phyloP scores from a whole-genome alignment of 2,329 filamentous ascomycete genomes.

The Lachnellula hyalina region DNA sequence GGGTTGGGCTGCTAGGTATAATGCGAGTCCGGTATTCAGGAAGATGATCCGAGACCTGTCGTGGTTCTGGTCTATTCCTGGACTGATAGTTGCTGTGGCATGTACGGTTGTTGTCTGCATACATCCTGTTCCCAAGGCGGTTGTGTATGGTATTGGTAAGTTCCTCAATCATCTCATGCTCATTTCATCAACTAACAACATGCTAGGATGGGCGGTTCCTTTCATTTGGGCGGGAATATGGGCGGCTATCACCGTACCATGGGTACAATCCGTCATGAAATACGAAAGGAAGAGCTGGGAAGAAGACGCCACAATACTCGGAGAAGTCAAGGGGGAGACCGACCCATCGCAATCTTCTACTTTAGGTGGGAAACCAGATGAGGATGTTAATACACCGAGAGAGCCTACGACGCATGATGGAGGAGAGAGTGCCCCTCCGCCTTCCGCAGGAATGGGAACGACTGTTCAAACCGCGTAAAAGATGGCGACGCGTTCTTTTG shows the following conservation, averaged over 20 bases:
- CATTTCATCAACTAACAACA: not conserved
- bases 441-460: no score
- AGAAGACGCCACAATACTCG: conserved; percentile 1
- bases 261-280: conserved; percentile 14
- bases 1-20: conserved; percentile 38
- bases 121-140: conserved; percentile 10
- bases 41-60: conserved; percentile 38
- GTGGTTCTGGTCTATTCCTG: conserved; percentile 38
- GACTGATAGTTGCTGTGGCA: conserved; percentile 33
- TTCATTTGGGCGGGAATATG: conserved; percentile 21
- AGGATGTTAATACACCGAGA: no score
- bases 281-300: conserved; percentile 14
- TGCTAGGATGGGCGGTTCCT: conserved; percentile 18
- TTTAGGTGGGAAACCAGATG: no score
- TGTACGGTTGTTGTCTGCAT: conserved; percentile 29
- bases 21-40: conserved; percentile 38
- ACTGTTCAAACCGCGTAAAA: no score
- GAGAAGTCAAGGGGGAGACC: not conserved
- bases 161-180: not conserved
- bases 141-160: conserved; percentile 20
- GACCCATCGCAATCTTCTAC: not conserved
- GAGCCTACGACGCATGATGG: no score
- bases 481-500: no score
- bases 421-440: no score
- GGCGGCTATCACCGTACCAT: conserved; percentile 17